Evolutionary conservation across 1,284 basidiomycete species (phyloP), one percentile per base, ranked within the genome.

Genomic region (Microbotryomycetes sp.): DNA sequence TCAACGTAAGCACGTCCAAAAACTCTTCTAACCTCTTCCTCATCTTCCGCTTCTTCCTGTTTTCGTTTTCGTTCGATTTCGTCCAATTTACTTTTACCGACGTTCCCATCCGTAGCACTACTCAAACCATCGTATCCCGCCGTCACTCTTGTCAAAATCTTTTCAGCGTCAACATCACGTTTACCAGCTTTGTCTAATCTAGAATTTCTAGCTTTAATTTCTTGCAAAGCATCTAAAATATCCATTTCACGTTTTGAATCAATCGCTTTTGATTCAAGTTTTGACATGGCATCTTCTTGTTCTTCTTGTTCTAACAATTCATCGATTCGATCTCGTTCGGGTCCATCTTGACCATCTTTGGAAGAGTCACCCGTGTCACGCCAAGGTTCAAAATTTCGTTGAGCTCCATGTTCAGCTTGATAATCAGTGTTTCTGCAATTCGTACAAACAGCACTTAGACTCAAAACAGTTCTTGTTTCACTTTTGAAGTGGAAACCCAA

Each of bases 231-330:
- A 76, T 99, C 94, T 69, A 97, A 81, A 60, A 96, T 88, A 73
- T 98, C 96, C 94, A 99, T 99, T 79, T 98, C 96, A 60, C 93
- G 83, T 76, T 94, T 91, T 36, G 88, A 89, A 76, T 94, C 90
- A 54, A 86, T 81, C 52, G 91, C 93, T 56, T 89, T 84, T 73
- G 89, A 89, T 80, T 98, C 96, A 30, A 99, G 81, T 30, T 85
- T 88, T 72, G 92, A 92, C 96, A 98, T 98, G 4, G 93, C 92
- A 73, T 98, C 94, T 72, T 89, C 73, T 76, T 90, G 89, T 72
- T 87, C 89, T 50, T 70, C 63, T 23, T 63, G 55, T 36, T 66
- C 73, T 12, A 69, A 71, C 56, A 73, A 59, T 16, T 59, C 48
- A 23, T 61, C 70, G 14, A 73, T 59, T 49, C 60, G 57, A 57